These are phyloP conservation scores for Lathyrus aphaca DNA, from an alignment of 306 rosid species.

Conservation along the genomic window DNA sequence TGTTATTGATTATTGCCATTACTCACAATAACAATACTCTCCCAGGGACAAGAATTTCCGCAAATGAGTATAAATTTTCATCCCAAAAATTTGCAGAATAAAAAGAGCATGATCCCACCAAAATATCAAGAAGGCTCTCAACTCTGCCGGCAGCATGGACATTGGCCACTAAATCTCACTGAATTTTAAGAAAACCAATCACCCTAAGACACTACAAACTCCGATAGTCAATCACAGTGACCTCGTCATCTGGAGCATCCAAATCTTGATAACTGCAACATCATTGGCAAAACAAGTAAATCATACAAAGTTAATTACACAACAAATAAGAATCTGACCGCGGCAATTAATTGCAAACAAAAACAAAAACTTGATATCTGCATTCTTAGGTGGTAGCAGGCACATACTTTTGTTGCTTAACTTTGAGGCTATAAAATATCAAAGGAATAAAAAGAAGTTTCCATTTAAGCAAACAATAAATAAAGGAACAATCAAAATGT, in stretches of 20 bases:
- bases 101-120: not conserved
- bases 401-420: slow-evolving; percentile 16
- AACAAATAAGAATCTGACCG: slow-evolving; percentile 3
- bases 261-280: slow-evolving; percentile 90
- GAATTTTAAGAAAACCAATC: slow-evolving; percentile 20
- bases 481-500: slow-evolving; percentile 3
- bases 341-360: not conserved
- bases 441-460: not conserved
- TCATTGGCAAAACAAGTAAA: slow-evolving; percentile 20
- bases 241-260: slow-evolving; percentile 97
- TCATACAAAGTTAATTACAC: slow-evolving; percentile 24
- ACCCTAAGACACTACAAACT: slow-evolving; percentile 62
- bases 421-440: slow-evolving; percentile 7
- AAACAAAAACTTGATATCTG: not conserved
- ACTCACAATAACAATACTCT: not conserved
- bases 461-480: slow-evolving; percentile 21
- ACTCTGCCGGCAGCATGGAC: slow-evolving; percentile 14
- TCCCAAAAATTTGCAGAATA: slow-evolving; percentile 3
- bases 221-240: slow-evolving; percentile 96
- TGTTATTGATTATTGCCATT: not conserved
- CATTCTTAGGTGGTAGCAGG: slow-evolving; percentile 16
- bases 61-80: not conserved
- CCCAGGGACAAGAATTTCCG: not conserved
- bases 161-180: not conserved
- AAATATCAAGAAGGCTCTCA: slow-evolving; percentile 21